phyloP scores from a whole-genome alignment of 257 asterid genomes.

The Solanum piurae region DNA sequence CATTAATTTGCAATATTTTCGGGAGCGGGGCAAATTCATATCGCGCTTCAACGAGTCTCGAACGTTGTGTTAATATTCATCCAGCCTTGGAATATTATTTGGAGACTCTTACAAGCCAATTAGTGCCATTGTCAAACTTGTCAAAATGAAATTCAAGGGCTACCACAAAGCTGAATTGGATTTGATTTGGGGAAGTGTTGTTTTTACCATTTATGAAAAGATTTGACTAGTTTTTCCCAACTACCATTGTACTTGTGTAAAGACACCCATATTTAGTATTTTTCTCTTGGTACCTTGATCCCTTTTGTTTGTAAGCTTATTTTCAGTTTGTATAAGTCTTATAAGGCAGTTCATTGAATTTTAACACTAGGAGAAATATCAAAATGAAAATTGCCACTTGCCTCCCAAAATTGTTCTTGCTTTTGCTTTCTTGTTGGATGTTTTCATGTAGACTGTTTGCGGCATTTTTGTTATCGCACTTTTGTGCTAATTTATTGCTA shows the following conservation, averaged over 20 bases:
- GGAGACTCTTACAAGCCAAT: neutral
- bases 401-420: too few relatives aligned
- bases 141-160: neutral
- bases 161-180: neutral
- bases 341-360: neutral
- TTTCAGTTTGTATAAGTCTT: too few relatives aligned
- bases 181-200: too few relatives aligned
- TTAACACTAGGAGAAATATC: too few relatives aligned
- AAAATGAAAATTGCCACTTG: too few relatives aligned
- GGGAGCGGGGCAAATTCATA: neutral
- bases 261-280: neutral
- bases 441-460: too few relatives aligned
- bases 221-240: too few relatives aligned
- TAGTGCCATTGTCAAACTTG: neutral
- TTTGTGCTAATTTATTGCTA: too few relatives aligned
- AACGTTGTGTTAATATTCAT: neutral
- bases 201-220: neutral
- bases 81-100: neutral
- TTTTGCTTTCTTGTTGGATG: too few relatives aligned
- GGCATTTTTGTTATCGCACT: too few relatives aligned
- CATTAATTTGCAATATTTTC: too few relatives aligned
- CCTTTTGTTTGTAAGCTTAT: neutral
- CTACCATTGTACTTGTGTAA: too few relatives aligned
- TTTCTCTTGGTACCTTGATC: neutral
- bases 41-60: neutral